Base-by-base conservation (phyloP, 129 eudicot species). In the Saposhnikovia divaricata region DNA sequence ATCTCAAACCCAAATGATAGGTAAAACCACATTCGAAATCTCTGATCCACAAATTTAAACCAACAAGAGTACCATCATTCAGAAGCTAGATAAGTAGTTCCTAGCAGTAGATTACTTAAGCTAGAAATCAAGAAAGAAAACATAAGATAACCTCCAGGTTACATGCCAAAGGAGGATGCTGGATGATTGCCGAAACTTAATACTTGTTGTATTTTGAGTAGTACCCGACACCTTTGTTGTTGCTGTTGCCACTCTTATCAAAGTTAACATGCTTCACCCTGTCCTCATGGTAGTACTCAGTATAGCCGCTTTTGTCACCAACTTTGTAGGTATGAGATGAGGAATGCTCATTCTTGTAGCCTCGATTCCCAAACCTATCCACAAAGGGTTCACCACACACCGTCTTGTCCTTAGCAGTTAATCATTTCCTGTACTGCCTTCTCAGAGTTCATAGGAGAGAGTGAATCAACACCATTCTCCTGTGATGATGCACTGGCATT, bases 341-440 rank as follows among this genome's bases (percentile, higher is more conserved):
- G 46, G 39, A 51, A 65, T 48, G 66, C 74, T 86, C 89, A 6
- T 40, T 38, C 40, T 1, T 38, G 40, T 38, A 38, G 40, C 40
- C 40, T 1, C 4, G 40, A 38, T 38, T 38, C 40, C 40, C 40
- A 4, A 4, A 38, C 40, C 2, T 38, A 1, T 38, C 40, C 40
- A 38, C 40, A 38, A 38, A 38, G 2, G 40, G 4, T 38, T 38
- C 40, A 38, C 40, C 40, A 38, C 40, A 38, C 40, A 38, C 4
- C 40, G 40, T 38, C 40, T 1, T 38, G 40, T 38, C 40, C 40
- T 38, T 38, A n/a, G n/a, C n/a, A n/a, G n/a, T 89, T 87, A 61
- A 85, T 72, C 80, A 95, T 31, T 78, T 95, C 99, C 79, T 87
- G 85, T 72, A 92, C 91, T 42, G 93, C 93, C 87, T 89, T 92